Evolutionary conservation across 2,329 filamentous ascomycete genomes (phyloP).

Genomic region (Lecanicillium sp.): DNA sequence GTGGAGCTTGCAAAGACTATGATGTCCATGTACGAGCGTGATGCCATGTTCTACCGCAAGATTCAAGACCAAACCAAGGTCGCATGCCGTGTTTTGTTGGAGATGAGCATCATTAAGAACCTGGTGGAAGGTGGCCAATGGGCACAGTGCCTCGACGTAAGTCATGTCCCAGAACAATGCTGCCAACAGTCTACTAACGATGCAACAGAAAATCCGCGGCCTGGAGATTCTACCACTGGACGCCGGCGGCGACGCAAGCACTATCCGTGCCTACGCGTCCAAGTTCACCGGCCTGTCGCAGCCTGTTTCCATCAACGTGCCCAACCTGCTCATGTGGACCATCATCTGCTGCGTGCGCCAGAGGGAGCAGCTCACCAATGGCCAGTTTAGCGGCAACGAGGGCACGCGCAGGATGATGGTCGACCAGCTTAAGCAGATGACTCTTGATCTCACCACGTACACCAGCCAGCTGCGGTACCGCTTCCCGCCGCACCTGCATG

Average conservation of each 20-base stretch:
- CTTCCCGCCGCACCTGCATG: slow-evolving; percentile 78
- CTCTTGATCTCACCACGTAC: slow-evolving; percentile 87
- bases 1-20: slow-evolving; percentile 52
- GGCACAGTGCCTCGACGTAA: slow-evolving; percentile 52
- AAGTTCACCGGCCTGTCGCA: slow-evolving; percentile 73
- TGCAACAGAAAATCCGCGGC: slow-evolving; percentile 56
- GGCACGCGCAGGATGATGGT: slow-evolving; percentile 56
- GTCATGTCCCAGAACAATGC: slow-evolving; percentile 19
- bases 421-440: slow-evolving; percentile 68
- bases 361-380: slow-evolving; percentile 60
- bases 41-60: slow-evolving; percentile 52
- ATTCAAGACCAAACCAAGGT: slow-evolving; percentile 50
- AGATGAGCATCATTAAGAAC: slow-evolving; percentile 55
- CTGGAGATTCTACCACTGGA: slow-evolving; percentile 76
- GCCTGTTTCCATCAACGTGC: slow-evolving; percentile 80
- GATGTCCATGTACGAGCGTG: slow-evolving; percentile 56
- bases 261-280: slow-evolving; percentile 72
- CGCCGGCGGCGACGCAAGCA: slow-evolving; percentile 65
- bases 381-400: slow-evolving; percentile 68
- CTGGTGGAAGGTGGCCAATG: slow-evolving; percentile 47
- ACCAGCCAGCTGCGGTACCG: slow-evolving; percentile 88
- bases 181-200: slow-evolving; percentile 11
- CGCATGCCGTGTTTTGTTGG: slow-evolving; percentile 48
- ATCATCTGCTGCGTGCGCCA: slow-evolving; percentile 79
- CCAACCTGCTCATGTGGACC: slow-evolving; percentile 88